A percentile compares a stretch with the other conserved stretches of the same genome.
These are phyloP conservation scores for Musa balbisiana DNA, from an alignment of 202 grass and related monocot genomes.

Conservation along the genomic window DNA sequence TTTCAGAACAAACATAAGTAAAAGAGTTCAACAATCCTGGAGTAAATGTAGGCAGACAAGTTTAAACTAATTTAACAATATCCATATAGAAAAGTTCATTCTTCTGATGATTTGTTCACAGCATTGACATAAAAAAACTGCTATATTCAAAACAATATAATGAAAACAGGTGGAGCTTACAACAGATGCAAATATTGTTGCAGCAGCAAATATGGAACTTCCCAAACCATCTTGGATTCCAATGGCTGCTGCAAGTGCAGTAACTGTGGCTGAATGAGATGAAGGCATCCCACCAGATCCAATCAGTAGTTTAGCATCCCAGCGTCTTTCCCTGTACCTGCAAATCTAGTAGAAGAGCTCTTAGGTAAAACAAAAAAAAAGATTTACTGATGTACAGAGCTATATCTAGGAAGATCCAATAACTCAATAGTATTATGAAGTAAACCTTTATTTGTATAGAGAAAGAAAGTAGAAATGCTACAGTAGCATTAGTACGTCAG, in stretches of 20 bases:
- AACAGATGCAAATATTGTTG: slow-evolving; percentile 60
- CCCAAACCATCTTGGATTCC: slow-evolving; percentile 79
- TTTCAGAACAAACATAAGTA: no score
- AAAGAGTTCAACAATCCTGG: no score
- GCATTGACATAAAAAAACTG: background rate
- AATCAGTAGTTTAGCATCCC: slow-evolving; percentile 81
- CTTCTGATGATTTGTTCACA: background rate
- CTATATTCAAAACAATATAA: background rate
- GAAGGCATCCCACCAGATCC: slow-evolving; percentile 93
- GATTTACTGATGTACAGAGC: no score
- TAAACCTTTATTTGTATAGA: no score
- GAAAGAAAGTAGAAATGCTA: no score
- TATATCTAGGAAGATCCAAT: no score
- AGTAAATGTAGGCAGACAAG: no score
- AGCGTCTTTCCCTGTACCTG: slow-evolving; percentile 75
- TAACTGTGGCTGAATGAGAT: slow-evolving; percentile 85
- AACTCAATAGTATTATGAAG: no score
- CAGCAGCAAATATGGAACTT: slow-evolving; percentile 54
- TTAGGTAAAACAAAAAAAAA: background rate
- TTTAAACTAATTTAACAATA: no score
- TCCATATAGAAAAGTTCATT: background rate
- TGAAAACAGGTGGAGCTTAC: slow-evolving; percentile 26
- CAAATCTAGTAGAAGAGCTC: slow-evolving; percentile 8
- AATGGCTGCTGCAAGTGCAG: slow-evolving; percentile 67
- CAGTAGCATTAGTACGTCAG: no score